Evolutionary conservation across 169 alveolate species (phyloP).

Genomic region (Plasmodium inui): DNA sequence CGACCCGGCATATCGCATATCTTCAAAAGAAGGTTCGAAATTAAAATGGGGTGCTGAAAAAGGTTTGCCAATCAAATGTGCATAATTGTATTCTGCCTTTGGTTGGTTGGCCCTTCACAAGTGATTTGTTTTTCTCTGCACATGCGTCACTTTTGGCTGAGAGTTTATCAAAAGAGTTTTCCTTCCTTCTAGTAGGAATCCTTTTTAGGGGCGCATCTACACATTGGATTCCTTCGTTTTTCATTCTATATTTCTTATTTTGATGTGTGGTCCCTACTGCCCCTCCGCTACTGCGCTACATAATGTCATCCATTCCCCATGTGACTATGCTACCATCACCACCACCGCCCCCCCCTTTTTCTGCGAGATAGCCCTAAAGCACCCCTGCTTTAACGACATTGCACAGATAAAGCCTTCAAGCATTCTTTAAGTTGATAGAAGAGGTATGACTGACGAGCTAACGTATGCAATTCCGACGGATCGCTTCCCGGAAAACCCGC

Average conservation of each 20-base stretch:
- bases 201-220: neutral
- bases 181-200: neutral
- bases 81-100: neutral
- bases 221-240: neutral
- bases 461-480: neutral
- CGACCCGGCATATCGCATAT: constrained; percentile 63
- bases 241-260: neutral
- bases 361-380: constrained; percentile 47
- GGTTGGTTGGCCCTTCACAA: neutral
- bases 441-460: neutral
- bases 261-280: neutral
- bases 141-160: neutral
- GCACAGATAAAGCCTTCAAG: neutral
- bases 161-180: neutral
- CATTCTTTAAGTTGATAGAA: neutral
- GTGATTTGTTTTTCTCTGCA: neutral
- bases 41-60: neutral
- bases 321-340: neutral
- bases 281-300: neutral
- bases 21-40: constrained; percentile 69
- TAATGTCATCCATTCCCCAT: neutral
- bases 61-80: neutral
- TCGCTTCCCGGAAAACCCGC: neutral
- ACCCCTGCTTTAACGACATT: constrained; percentile 52
- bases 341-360: neutral